These are phyloP conservation scores for Helotiales sp. DNA, from an alignment of 2,329 filamentous ascomycete species.

Conservation along the genomic window DNA sequence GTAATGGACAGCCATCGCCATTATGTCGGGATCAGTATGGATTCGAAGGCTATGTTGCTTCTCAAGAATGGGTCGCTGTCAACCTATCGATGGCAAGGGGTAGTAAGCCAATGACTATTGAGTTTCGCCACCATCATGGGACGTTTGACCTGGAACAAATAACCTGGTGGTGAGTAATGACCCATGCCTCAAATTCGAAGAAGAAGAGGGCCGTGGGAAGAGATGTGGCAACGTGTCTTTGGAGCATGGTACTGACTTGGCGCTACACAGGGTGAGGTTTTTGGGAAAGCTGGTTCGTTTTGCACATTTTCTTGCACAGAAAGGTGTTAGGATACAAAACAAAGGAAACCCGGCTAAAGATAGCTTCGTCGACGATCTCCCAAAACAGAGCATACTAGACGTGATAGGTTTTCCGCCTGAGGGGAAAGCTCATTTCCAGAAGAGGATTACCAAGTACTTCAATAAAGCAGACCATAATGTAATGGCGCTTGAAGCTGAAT, in stretches of 20 bases:
- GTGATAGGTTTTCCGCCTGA: not conserved
- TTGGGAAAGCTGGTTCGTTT: conserved; percentile 5
- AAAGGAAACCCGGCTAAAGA: not conserved
- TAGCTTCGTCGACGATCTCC: not conserved
- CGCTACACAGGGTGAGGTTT: conserved; percentile 3
- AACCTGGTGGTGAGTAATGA: too few species aligned
- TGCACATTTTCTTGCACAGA: not conserved
- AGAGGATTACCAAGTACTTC: not conserved
- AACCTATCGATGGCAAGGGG: not conserved
- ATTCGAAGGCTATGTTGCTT: too few species aligned
- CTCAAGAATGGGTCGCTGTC: not conserved
- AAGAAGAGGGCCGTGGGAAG: too few species aligned
- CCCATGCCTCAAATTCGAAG: too few species aligned
- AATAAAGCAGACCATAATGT: not conserved
- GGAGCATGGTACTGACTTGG: not conserved
- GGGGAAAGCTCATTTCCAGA: not conserved
- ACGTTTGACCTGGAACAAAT: conserved; percentile 5
- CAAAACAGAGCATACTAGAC: not conserved
- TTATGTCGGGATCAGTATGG: too few species aligned
- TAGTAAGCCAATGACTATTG: conserved; percentile 13
- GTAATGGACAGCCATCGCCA: too few species aligned
- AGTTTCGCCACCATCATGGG: conserved; percentile 16
- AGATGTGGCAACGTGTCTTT: too few species aligned
- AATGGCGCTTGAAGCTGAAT: too few species aligned
- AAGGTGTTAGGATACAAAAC: not conserved